Conservation (phyloP, 2,329 filamentous ascomycete species). For the Fusarium hainanense region DNA sequence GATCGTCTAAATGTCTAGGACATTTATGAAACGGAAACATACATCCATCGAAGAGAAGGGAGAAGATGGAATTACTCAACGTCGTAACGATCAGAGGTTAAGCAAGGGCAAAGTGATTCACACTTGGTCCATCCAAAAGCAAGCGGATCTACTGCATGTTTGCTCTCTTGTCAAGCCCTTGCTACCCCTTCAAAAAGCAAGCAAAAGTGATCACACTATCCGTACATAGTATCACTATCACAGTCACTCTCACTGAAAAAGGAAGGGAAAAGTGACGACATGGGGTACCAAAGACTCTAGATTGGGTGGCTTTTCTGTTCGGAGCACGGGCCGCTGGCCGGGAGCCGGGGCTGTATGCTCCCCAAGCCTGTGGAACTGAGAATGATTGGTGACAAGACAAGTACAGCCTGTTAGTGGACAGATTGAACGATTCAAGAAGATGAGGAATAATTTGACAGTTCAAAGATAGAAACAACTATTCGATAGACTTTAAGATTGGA, state of each 20-base stretch:
- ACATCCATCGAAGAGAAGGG: background rate
- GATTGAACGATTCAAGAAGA: background rate
- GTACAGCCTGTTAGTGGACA: slow-evolving; percentile 23
- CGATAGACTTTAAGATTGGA: slow-evolving; percentile 6
- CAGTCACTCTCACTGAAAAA: slow-evolving; percentile 11
- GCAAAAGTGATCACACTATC: slow-evolving; percentile 14
- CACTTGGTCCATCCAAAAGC: background rate
- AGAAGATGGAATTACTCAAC: background rate
- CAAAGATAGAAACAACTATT: background rate
- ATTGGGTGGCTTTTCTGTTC: slow-evolving; percentile 10
- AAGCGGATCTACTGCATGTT: background rate
- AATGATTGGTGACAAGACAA: slow-evolving; percentile 40
- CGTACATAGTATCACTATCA: slow-evolving; percentile 6
- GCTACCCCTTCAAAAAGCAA: slow-evolving; percentile 20
- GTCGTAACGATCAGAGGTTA: background rate
- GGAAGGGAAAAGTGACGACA: slow-evolving; percentile 34
- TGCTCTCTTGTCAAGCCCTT: slow-evolving; percentile 30
- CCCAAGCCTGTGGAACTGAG: slow-evolving; percentile 43
- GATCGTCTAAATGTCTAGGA: slow-evolving; percentile 10
- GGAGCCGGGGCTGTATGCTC: slow-evolving; percentile 44
- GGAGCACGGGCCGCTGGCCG: slow-evolving; percentile 40
- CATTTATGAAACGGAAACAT: slow-evolving; percentile 13
- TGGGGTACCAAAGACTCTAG: slow-evolving; percentile 14
- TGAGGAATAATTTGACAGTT: background rate
- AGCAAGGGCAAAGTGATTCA: background rate